Evolutionary conservation across 805 yeast genomes (phyloP).

Genomic region (Starmera dryadoides): DNA sequence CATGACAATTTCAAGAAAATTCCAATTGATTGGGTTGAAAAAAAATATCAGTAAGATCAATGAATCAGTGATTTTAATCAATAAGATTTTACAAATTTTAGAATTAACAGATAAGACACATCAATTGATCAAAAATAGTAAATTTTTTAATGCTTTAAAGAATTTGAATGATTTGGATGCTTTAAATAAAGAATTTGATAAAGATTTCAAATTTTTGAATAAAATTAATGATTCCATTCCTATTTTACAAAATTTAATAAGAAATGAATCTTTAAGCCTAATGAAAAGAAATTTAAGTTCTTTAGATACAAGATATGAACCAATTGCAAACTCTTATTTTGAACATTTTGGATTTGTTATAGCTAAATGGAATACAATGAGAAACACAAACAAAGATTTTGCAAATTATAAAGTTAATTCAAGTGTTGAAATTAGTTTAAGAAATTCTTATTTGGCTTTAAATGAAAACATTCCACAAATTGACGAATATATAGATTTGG

Average conservation of each 20-base stretch:
- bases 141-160: conserved; percentile 82
- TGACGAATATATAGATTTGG: conserved; percentile 42
- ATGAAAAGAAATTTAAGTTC: conserved; percentile 58
- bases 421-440: conserved; percentile 72
- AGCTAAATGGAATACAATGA: conserved; percentile 48
- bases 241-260: conserved; percentile 60
- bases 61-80: conserved; percentile 63
- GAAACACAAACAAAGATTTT: conserved; percentile 35
- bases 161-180: conserved; percentile 68
- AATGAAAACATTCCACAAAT: conserved; percentile 31
- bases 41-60: conserved; percentile 60
- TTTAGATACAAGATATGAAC: conserved; percentile 32
- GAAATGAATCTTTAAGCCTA: conserved; percentile 63
- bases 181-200: conserved; percentile 63
- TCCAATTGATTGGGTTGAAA: conserved; percentile 49
- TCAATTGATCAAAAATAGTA: conserved; percentile 65
- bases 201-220: conserved; percentile 66
- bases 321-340: conserved; percentile 51
- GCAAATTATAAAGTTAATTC: conserved; percentile 69
- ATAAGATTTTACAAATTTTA: conserved; percentile 69
- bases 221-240: conserved; percentile 75
- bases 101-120: conserved; percentile 84
- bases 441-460: conserved; percentile 47
- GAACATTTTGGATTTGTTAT: conserved; percentile 50
- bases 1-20: conserved; percentile 57